Evolutionary conservation across 2,329 filamentous ascomycete genomes (phyloP).

Genomic region (Botrytis porri): DNA sequence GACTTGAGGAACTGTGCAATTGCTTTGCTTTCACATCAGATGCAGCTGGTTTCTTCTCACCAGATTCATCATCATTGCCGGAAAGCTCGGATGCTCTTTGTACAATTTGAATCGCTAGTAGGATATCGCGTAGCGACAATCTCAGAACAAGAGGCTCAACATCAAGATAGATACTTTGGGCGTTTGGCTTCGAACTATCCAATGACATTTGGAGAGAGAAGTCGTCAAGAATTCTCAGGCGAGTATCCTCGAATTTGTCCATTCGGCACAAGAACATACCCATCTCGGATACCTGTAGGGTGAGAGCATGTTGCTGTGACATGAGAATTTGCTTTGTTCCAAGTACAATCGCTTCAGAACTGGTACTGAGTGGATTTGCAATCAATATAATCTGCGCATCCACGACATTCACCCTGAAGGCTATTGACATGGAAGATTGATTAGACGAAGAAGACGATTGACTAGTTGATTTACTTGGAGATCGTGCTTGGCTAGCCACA

Average conservation of each 20-base stretch:
- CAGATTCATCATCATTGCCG: conserved; percentile 54
- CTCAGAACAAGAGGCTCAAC: conserved; percentile 89
- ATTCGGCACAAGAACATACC: conserved; percentile 99
- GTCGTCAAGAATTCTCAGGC: conserved; percentile 90
- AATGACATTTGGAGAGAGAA: conserved; percentile 90
- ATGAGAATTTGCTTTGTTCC: conserved; percentile 91
- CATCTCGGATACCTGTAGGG: conserved; percentile 87
- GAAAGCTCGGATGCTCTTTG: conserved; percentile 87
- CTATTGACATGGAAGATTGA: conserved; percentile 63
- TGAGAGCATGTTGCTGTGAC: conserved; percentile 90
- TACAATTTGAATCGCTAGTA: conserved; percentile 89
- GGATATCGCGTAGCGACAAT: conserved; percentile 87
- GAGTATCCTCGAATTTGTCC: conserved; percentile 91
- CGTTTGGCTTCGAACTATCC: conserved; percentile 61
- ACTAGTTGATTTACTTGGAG: conserved; percentile 32
- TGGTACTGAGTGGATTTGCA: conserved; percentile 84
- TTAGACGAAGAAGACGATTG: conserved; percentile 33
- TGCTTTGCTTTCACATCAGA: conserved; percentile 57
- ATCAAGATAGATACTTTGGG: conserved; percentile 80
- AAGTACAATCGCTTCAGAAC: conserved; percentile 92
- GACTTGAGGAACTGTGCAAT: conserved; percentile 40
- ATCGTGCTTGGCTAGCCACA: conserved; percentile 18
- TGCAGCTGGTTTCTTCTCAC: conserved; percentile 37
- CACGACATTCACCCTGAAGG: conserved; percentile 89
- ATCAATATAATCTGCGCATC: conserved; percentile 96